A percentile compares a stretch with the other conserved stretches of the same genome.
These are phyloP conservation scores for Alternaria triticimaculans DNA, from an alignment of 2,329 filamentous ascomycete genomes.

Conservation along the genomic window DNA sequence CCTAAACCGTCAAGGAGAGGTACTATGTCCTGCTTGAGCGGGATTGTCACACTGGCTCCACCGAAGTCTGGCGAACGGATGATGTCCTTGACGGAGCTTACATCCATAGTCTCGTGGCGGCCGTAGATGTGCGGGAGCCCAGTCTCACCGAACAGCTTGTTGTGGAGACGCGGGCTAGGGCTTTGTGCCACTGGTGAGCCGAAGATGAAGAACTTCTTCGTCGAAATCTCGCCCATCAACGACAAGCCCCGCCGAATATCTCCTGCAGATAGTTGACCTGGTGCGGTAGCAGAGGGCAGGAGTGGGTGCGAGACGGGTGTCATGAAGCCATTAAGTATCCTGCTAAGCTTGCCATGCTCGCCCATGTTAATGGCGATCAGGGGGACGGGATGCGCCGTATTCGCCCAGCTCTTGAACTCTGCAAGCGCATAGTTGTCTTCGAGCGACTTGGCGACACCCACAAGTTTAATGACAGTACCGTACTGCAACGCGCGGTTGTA, in stretches of 20 bases:
- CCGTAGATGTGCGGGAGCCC: constrained; percentile 88
- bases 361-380: constrained; percentile 98
- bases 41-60: constrained; percentile 94
- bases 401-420: constrained; percentile 80
- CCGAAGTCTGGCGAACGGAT: constrained; percentile 80
- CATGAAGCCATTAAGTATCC: constrained; percentile 89
- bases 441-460: constrained; percentile 76
- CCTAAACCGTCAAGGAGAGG: constrained; percentile 79
- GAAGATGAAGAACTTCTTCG: constrained; percentile 84
- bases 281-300: constrained; percentile 91
- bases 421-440: constrained; percentile 88
- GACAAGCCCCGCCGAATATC: constrained; percentile 84
- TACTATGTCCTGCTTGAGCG: constrained; percentile 89
- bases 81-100: constrained; percentile 64
- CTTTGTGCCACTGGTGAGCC: constrained; percentile 84
- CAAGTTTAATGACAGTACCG: constrained; percentile 92
- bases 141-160: constrained; percentile 75
- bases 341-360: constrained; percentile 81
- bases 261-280: constrained; percentile 87
- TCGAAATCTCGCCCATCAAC: constrained; percentile 77
- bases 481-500: constrained; percentile 91
- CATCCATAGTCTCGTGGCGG: constrained; percentile 74
- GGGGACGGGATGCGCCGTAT: constrained; percentile 75
- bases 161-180: constrained; percentile 88
- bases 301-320: constrained; percentile 91